Conservation (phyloP, 495 filamentous ascomycete species). For the Penicillium manginii region DNA sequence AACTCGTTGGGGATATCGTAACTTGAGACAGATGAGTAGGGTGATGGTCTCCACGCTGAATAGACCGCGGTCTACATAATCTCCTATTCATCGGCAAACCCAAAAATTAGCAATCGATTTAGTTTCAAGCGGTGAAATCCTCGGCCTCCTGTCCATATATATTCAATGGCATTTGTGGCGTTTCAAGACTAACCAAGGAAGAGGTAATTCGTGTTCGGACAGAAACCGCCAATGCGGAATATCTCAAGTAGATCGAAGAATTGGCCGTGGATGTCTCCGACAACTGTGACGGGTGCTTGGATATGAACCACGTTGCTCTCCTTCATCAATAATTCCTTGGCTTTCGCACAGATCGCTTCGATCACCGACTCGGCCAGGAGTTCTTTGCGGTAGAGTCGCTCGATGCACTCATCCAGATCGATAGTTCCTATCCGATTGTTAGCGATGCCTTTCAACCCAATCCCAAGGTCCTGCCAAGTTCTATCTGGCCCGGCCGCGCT, state of each 20-base stretch:
- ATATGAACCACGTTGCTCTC: constrained; percentile 99
- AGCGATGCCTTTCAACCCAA: too few relatives aligned
- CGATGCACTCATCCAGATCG: constrained; percentile 97
- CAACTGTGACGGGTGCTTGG: constrained; percentile 93
- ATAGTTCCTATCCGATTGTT: constrained; percentile 70
- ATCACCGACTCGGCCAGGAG: constrained; percentile 96
- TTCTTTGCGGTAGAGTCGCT: constrained; percentile 93
- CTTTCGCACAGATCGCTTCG: constrained; percentile 98
- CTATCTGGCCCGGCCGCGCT: not conserved
- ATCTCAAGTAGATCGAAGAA: constrained; percentile 99
- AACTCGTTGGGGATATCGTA: constrained; percentile 89
- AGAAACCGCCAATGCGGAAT: constrained; percentile 95
- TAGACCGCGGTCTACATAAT: constrained; percentile 96
- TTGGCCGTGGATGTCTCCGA: constrained; percentile 98
- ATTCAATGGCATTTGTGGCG: not conserved
- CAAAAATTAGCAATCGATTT: not conserved
- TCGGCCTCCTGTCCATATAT: not conserved
- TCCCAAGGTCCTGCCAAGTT: too few relatives aligned
- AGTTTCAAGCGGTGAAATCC: not conserved
- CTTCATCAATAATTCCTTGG: constrained; percentile 97
- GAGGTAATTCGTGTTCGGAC: constrained; percentile 96
- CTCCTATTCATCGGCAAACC: constrained; percentile 56
- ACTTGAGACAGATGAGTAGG: constrained; percentile 89
- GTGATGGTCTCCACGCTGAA: constrained; percentile 98
- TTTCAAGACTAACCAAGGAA: constrained; percentile 73